Base-by-base conservation (phyloP, 176 grass and related monocot genomes). In the Dactylis glomerata region DNA sequence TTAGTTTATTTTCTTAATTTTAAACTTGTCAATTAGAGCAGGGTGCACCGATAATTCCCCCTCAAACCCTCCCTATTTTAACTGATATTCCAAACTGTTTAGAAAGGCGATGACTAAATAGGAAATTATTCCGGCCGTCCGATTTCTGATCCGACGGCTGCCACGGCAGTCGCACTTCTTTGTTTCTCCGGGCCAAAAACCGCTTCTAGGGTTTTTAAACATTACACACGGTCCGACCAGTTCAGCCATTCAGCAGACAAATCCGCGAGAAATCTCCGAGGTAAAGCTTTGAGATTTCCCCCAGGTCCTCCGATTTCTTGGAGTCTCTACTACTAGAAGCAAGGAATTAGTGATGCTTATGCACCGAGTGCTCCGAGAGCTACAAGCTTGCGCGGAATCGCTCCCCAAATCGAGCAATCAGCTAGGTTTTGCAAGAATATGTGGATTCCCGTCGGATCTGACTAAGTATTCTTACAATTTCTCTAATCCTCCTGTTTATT, bases 281-380 rank as follows among this genome's bases (percentile, higher is more conserved):
- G 76, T 79, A 62, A 79, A 44, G 54, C 36, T 41, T 52, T 14
- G 37, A 27, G 33, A 38, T 62, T 62, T 62, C 54, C 23, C 44
- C 22, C 32, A 37, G 37, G 41, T 44, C 37, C 10, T 79, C 3
- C 37, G 41, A 61, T 79, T 59, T 38, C n/a, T 62, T 27, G 22
- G 62, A 62, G 76, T 14, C 34, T 78, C 36, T 63, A 63, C 34
- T 11, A 42, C 20, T 55, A 36, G 51, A 58, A 77, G 75, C 33
- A 40, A 77, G 65, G 23, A 45, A 30, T 23, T 62, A 90, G 72
- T 28, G 24, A 91, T 87, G 89, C 78, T 84, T 34, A 66, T 30
- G 20, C 67, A 44, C 20, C 59, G 32, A 26, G 79, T 79, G 52
- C 34, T 73, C 20, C 84, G 14, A 9, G 41, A 54, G 59, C 32